Conservation (phyloP, 345 rosid species). For the Populus alba region DNA sequence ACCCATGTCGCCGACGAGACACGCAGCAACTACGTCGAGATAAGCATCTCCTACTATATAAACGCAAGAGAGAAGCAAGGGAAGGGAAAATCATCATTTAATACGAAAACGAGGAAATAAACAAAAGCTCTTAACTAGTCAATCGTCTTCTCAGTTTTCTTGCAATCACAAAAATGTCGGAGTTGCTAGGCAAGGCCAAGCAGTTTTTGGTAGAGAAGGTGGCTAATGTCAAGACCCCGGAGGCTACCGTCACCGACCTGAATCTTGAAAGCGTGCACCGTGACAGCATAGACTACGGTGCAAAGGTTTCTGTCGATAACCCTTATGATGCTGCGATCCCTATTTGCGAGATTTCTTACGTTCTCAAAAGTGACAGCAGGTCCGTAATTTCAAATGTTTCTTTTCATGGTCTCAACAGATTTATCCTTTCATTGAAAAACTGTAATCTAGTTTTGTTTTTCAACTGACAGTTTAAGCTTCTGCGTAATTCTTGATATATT, state of each 20-base stretch:
- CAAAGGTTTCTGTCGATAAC: slow-evolving; percentile 66
- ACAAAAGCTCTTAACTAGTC: background rate
- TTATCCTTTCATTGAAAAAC: background rate
- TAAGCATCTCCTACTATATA: background rate
- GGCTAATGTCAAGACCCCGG: slow-evolving; percentile 63
- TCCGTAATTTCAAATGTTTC: background rate
- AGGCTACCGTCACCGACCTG: slow-evolving; percentile 58
- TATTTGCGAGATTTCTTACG: slow-evolving; percentile 73
- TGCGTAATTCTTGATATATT: too few species aligned
- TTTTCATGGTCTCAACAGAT: background rate
- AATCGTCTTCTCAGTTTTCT: too few species aligned
- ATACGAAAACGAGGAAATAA: background rate
- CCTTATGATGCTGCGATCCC: slow-evolving; percentile 72
- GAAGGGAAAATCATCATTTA: background rate
- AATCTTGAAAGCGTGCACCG: slow-evolving; percentile 55
- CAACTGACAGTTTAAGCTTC: background rate
- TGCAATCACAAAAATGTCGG: background rate
- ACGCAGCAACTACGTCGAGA: background rate
- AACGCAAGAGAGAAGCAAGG: background rate
- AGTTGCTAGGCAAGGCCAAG: slow-evolving; percentile 53
- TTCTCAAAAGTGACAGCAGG: slow-evolving; percentile 75
- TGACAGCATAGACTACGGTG: slow-evolving; percentile 54
- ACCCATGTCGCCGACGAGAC: background rate
- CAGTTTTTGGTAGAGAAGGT: slow-evolving; percentile 67
- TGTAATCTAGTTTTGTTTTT: background rate